Conservation (phyloP, 2,329 filamentous ascomycete genomes). For the Cercospora zeae-maydis region DNA sequence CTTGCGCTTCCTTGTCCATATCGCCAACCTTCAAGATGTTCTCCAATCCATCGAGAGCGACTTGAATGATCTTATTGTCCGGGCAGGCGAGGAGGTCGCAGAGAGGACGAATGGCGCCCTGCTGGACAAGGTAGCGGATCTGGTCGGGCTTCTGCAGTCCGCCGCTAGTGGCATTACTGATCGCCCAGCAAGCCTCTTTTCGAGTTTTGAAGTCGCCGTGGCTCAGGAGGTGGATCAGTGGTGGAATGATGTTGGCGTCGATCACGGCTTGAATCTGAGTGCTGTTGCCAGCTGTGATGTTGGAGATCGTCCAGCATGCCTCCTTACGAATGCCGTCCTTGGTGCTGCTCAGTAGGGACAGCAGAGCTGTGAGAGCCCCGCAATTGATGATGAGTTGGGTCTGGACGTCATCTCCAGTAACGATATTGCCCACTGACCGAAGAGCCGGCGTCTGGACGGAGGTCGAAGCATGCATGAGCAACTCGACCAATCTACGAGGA, state of each 20-base stretch:
- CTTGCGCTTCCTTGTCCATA: conserved; percentile 89
- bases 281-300: conserved; percentile 97
- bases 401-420: conserved; percentile 96
- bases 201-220: conserved; percentile 98
- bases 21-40: conserved; percentile 99
- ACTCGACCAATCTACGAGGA: conserved; percentile 89
- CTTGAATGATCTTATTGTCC: conserved; percentile 99
- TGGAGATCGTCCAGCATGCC: conserved; percentile 99
- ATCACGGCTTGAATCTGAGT: conserved; percentile 96
- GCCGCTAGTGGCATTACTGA: conserved; percentile 95
- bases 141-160: conserved; percentile 98
- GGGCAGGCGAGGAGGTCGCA: conserved; percentile 94
- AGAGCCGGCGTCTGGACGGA: conserved; percentile 97
- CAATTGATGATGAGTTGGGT: conserved; percentile 99
- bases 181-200: conserved; percentile 99
- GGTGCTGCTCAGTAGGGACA: conserved; percentile 89
- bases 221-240: conserved; percentile 89
- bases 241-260: conserved; percentile 94
- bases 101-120: conserved; percentile 95
- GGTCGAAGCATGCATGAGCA: conserved; percentile 96
- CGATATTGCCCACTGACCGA: conserved; percentile 96
- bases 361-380: conserved; percentile 83
- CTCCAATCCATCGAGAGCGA: conserved; percentile 94
- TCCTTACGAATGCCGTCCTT: conserved; percentile 99
- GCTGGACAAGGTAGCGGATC: conserved; percentile 88